Evolutionary conservation across 2,329 filamentous ascomycete species (phyloP).

Genomic region (Scolecobasidium constrictum): DNA sequence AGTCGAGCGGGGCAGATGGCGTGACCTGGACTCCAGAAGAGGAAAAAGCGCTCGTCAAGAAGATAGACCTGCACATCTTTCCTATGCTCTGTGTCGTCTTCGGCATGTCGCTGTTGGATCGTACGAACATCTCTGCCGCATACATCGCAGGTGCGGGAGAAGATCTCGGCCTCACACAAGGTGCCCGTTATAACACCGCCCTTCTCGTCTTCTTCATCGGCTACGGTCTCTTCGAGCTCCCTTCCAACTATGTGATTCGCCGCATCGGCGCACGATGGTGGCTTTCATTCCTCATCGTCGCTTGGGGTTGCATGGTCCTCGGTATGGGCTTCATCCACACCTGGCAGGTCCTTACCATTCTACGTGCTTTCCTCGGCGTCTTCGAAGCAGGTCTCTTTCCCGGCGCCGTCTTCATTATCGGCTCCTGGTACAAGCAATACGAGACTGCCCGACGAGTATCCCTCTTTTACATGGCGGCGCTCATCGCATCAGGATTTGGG

Average conservation of each 20-base stretch:
- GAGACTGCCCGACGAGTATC: slow-evolving; percentile 18
- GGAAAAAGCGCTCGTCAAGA: slow-evolving; percentile 11
- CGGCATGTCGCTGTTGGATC: slow-evolving; percentile 12
- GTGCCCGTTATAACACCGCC: slow-evolving; percentile 12
- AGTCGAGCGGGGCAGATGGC: neutral
- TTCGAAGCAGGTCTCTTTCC: slow-evolving; percentile 17
- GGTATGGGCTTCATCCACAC: slow-evolving; percentile 16
- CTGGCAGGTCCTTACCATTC: slow-evolving; percentile 19
- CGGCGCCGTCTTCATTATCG: slow-evolving; percentile 13
- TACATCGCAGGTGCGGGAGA: slow-evolving; percentile 15
- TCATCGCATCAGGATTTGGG: slow-evolving; percentile 21
- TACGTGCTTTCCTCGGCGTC: slow-evolving; percentile 20
- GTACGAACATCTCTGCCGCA: slow-evolving; percentile 16
- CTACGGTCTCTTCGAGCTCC: slow-evolving; percentile 9
- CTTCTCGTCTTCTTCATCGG: slow-evolving; percentile 16
- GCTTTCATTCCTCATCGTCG: slow-evolving; percentile 15
- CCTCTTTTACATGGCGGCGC: slow-evolving; percentile 19
- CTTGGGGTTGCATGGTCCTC: slow-evolving; percentile 16
- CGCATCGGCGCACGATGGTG: slow-evolving; percentile 16
- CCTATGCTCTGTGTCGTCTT: slow-evolving; percentile 18
- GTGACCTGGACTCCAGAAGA: neutral
- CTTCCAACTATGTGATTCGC: slow-evolving; percentile 9
- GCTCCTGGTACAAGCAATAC: slow-evolving; percentile 13
- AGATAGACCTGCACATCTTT: slow-evolving; percentile 19
- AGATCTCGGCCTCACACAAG: too few relatives aligned